Conservation (phyloP, 148 eudicot genomes). For the Amaranthus hypochondriacus region DNA sequence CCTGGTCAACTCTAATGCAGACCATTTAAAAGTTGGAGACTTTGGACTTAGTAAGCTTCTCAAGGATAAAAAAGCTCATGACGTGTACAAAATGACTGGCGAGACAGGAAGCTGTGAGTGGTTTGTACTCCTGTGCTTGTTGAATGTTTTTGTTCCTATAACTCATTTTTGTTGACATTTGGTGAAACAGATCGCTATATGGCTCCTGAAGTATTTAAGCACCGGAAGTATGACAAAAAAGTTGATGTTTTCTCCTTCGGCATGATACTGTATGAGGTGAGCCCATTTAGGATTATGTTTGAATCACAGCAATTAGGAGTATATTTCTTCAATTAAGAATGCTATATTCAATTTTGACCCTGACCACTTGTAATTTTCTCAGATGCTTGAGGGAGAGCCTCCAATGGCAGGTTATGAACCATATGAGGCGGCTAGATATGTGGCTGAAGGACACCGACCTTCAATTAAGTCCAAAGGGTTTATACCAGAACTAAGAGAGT, state of each 20-base stretch:
- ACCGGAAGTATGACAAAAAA: slow-evolving; percentile 91
- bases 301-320: neutral
- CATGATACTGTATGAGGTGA: slow-evolving; percentile 95
- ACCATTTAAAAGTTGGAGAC: slow-evolving; percentile 96
- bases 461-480: slow-evolving; percentile 56
- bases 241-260: slow-evolving; percentile 97
- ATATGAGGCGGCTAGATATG: slow-evolving; percentile 71
- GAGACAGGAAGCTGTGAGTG: slow-evolving; percentile 99
- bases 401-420: slow-evolving; percentile 67
- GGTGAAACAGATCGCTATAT: slow-evolving; percentile 76
- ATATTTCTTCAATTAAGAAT: no score
- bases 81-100: slow-evolving; percentile 96
- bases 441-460: slow-evolving; percentile 83
- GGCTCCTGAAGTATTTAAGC: slow-evolving; percentile 99
- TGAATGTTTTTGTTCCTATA: slow-evolving; percentile 2
- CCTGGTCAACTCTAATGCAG: slow-evolving; percentile 87
- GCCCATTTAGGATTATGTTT: slow-evolving; percentile 14
- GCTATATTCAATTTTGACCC: neutral
- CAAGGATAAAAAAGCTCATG: slow-evolving; percentile 78
- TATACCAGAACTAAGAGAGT: slow-evolving; percentile 63
- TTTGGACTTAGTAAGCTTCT: slow-evolving; percentile 98
- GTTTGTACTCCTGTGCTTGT: slow-evolving; percentile 12
- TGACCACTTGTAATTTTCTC: slow-evolving; percentile 25
- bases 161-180: neutral
- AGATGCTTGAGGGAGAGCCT: slow-evolving; percentile 88